Evolutionary conservation across 2,329 filamentous ascomycete species (phyloP).

Genomic region (Aureobasidium pullulans): DNA sequence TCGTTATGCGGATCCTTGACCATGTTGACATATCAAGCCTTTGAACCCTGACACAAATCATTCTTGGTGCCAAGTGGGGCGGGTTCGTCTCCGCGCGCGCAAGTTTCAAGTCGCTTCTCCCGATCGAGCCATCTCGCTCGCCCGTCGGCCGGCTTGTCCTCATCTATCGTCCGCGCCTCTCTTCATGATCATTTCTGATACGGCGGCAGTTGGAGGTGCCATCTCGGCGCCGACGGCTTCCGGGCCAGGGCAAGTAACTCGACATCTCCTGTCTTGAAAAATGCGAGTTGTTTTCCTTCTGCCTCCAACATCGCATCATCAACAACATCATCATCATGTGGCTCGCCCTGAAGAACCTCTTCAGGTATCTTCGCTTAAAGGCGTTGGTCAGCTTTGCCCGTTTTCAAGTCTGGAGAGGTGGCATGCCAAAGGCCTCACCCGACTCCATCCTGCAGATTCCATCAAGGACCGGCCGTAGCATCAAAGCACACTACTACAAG

Average conservation of each 20-base stretch:
- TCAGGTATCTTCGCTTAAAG: constrained; percentile 18
- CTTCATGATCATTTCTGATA: not conserved
- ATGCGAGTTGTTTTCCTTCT: not conserved
- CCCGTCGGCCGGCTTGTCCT: not conserved
- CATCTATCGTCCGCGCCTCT: not conserved
- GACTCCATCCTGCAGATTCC: constrained; percentile 17
- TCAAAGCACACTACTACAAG: constrained; percentile 22
- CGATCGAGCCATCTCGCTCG: not conserved
- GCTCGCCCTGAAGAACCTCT: not conserved
- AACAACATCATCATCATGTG: not conserved
- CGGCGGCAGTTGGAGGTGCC: not conserved
- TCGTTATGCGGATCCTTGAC: too few species aligned
- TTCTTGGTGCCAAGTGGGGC: not conserved
- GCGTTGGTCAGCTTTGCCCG: constrained; percentile 16
- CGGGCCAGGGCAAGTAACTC: not conserved
- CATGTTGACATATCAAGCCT: not conserved
- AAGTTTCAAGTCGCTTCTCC: not conserved
- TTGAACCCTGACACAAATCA: not conserved
- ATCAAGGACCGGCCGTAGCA: constrained; percentile 18
- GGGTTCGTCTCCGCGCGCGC: not conserved
- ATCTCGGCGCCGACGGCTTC: not conserved
- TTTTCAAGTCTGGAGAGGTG: constrained; percentile 2
- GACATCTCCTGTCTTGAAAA: not conserved
- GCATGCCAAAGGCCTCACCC: not conserved
- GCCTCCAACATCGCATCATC: not conserved